Percentiles rank a stretch among this genome's conserved stretches.
phyloP scores from a whole-genome alignment of 2,329 filamentous ascomycete genomes.

The Xylariaceae sp. region DNA sequence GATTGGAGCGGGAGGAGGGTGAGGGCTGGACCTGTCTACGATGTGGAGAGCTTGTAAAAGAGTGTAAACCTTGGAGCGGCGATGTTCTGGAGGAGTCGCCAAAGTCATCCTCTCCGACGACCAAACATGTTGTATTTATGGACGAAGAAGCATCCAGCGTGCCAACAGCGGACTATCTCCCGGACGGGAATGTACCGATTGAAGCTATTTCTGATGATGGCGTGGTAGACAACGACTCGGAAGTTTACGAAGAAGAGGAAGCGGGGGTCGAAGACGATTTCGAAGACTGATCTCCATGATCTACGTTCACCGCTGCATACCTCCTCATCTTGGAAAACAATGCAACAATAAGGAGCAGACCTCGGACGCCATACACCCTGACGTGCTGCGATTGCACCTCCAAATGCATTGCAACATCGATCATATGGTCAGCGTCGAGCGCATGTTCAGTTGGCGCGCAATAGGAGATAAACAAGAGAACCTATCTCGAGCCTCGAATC shows the following conservation, averaged over 20 bases:
- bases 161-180: conserved; percentile 21
- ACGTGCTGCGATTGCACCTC: no score
- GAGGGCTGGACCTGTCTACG: conserved; percentile 90
- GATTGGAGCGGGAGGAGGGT: conserved; percentile 86
- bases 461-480: no score
- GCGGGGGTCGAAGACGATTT: conserved; percentile 28
- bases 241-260: conserved; percentile 31
- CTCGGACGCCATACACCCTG: no score
- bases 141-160: conserved; percentile 41
- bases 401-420: no score
- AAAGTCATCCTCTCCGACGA: conserved; percentile 35
- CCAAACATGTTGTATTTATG: conserved; percentile 61
- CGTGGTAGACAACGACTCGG: conserved; percentile 27
- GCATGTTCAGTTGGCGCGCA: no score
- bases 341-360: no score
- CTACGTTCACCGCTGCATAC: neutral
- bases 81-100: conserved; percentile 67
- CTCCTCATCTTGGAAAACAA: no score
- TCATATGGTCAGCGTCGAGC: no score
- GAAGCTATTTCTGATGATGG: conserved; percentile 9
- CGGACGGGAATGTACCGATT: conserved; percentile 9
- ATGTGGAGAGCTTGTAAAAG: conserved; percentile 77
- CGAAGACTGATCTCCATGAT: conserved; percentile 19
- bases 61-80: conserved; percentile 87
- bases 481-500: no score